Evolutionary conservation across 2,329 filamentous ascomycete genomes (phyloP).

Genomic region (Chaetomium globosum): DNA sequence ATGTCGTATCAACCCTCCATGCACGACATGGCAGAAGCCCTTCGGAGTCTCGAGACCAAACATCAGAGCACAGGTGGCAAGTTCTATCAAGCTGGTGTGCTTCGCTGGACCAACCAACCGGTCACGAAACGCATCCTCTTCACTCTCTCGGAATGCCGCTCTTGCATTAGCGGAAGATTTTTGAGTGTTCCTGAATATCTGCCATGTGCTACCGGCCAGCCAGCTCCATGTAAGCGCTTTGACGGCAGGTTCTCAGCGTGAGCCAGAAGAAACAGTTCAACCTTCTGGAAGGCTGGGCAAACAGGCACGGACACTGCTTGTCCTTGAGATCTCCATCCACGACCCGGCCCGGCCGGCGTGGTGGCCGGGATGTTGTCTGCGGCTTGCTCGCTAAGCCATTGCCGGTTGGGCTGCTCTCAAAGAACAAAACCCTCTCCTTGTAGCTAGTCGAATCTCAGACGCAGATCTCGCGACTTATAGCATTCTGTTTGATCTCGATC

Average conservation of each 20-base stretch:
- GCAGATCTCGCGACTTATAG: not conserved
- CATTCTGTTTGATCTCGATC: not conserved
- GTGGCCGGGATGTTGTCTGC: not conserved
- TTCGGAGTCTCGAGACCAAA: not conserved
- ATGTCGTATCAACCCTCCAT: conserved; percentile 23
- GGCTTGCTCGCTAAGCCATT: not conserved
- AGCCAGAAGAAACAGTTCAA: not conserved
- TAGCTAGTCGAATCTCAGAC: not conserved
- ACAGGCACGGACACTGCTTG: not conserved
- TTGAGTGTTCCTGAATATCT: conserved; percentile 35
- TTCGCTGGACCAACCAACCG: conserved; percentile 12
- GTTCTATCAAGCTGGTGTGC: not conserved
- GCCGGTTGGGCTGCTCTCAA: not conserved
- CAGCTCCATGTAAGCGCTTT: conserved; percentile 28
- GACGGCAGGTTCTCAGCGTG: conserved; percentile 1
- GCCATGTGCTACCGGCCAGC: conserved; percentile 23
- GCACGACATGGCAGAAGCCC: not conserved
- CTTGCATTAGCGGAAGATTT: conserved; percentile 34
- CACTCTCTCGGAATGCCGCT: conserved; percentile 30
- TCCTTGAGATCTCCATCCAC: conserved; percentile 6
- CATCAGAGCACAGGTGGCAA: not conserved
- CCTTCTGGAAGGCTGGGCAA: conserved; percentile 28
- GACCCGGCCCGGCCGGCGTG: conserved; percentile 5
- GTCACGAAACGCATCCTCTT: conserved; percentile 22
- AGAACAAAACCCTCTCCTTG: not conserved